Evolutionary conservation across 2,329 filamentous ascomycete genomes (phyloP), one percentile per base, ranked within the genome.

Genomic region (Fulvia fulva): DNA sequence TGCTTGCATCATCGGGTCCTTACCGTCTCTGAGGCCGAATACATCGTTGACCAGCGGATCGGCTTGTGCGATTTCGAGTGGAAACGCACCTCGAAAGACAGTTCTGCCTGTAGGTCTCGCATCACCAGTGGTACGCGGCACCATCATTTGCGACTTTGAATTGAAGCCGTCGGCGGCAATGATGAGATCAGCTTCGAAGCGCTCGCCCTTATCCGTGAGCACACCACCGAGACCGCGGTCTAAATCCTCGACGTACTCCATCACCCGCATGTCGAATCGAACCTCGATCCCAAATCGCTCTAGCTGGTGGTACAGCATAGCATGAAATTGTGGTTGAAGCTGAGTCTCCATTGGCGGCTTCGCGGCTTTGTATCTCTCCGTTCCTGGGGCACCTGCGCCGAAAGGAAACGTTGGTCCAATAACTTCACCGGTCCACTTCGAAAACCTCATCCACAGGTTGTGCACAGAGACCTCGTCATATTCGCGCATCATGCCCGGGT

Each of bases 201-300:
- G 65, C 60, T 71, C 68, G 12, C 76, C 77, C 51, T 75, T 70
- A 3, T 77, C 72, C 3, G 65, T 71, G 23, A 70, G 47, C 19
- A 69, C 65, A 26, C 68, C 69, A 16, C 61, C 69, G 32, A 65
- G 53, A 12, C 50, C 55, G 14, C 44, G 58, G 22, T 64, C 61
- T 41, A 70, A 73, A 55, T 78, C 75, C 63, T 80, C 77, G 51
- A 73, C 76, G 66, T 78, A 79, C 49, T 77, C 75, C 14, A 76
- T 68, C 9, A 79, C 74, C 9, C 56, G 50, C 56, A 60, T 51
- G 23, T 46, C 56, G 37, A 58, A 64, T 11, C 45, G 37, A 23
- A 65, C 50, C 34, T 58, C 9, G n/a, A 64, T 64, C 6, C 60
- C 62, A 28, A 63, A 67, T 8, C 65, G 53, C 30, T 64, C 53